Evolutionary conservation across 805 yeast species (phyloP).

Genomic region (Blastobotrys americana): DNA sequence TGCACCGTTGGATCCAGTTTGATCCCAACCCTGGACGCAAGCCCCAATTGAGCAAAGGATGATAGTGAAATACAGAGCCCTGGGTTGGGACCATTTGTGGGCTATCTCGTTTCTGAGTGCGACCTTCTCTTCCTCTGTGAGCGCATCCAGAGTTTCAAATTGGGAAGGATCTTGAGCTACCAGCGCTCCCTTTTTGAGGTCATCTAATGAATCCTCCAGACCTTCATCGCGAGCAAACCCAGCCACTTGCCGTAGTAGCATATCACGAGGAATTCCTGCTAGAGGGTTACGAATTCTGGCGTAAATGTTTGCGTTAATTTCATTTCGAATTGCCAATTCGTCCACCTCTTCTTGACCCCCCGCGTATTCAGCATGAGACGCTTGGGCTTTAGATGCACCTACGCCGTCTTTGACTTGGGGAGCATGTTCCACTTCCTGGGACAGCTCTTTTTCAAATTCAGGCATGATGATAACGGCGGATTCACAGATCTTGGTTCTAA

Average conservation of each 20-base stretch:
- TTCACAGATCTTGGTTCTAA: too few relatives aligned
- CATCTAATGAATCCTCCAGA: slow-evolving; percentile 21
- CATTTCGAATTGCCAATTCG: background rate
- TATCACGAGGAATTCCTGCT: slow-evolving; percentile 16
- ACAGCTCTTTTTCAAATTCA: background rate
- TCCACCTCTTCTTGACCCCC: background rate
- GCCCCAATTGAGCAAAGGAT: slow-evolving; percentile 56
- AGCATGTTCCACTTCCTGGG: background rate
- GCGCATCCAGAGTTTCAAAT: slow-evolving; percentile 31
- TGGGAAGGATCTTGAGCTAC: slow-evolving; percentile 45
- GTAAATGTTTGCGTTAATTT: background rate
- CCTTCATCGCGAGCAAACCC: slow-evolving; percentile 18
- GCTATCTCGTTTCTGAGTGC: slow-evolving; percentile 37
- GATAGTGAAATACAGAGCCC: slow-evolving; percentile 39
- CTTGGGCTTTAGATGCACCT: background rate
- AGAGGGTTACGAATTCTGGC: slow-evolving; percentile 22
- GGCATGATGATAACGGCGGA: too few relatives aligned
- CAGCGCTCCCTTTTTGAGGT: slow-evolving; percentile 42
- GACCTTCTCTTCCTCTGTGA: slow-evolving; percentile 28
- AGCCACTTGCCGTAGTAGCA: slow-evolving; percentile 22
- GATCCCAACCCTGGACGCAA: slow-evolving; percentile 69
- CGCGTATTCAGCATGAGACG: background rate
- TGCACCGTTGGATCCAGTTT: slow-evolving; percentile 63
- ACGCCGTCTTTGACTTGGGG: background rate
- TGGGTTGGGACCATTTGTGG: slow-evolving; percentile 40